These are phyloP conservation scores for Asparagopsis taxiformis DNA, from an alignment of 31 red algal genomes.

Conservation along the genomic window DNA sequence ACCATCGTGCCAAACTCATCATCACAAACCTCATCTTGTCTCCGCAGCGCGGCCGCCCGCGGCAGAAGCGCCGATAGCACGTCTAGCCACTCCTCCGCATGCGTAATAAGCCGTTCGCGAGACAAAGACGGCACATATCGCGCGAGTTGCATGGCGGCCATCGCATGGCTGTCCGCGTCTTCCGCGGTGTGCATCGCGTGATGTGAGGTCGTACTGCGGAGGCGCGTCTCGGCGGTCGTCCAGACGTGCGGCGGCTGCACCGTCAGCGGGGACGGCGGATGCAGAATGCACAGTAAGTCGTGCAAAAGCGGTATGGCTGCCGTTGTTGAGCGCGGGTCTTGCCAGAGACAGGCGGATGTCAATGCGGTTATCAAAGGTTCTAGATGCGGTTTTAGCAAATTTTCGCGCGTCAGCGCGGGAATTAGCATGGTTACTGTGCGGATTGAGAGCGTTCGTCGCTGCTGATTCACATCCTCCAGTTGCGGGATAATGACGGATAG, in stretches of 20 bases:
- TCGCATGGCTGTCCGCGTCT: neutral
- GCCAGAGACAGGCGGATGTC: neutral
- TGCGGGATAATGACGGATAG: neutral
- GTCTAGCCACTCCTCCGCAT: neutral
- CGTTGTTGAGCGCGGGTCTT: neutral
- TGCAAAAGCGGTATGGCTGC: neutral
- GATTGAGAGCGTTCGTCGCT: neutral
- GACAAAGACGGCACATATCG: neutral
- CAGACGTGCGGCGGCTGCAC: neutral
- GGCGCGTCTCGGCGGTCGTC: neutral
- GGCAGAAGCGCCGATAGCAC: neutral
- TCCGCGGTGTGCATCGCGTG: neutral
- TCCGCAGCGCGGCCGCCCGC: neutral
- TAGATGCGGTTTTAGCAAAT: neutral
- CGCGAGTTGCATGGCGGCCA: neutral
- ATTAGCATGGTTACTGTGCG: neutral
- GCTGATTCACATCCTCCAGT: neutral
- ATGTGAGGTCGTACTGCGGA: neutral
- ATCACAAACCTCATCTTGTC: neutral
- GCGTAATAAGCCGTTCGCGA: neutral
- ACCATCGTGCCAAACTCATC: constrained; percentile 1
- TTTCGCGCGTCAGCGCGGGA: neutral
- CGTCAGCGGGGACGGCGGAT: neutral
- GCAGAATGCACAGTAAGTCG: neutral
- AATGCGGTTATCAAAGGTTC: neutral